These are phyloP conservation scores for Cladorrhinum sp. DNA, from an alignment of 2,329 filamentous ascomycete species.

Conservation along the genomic window DNA sequence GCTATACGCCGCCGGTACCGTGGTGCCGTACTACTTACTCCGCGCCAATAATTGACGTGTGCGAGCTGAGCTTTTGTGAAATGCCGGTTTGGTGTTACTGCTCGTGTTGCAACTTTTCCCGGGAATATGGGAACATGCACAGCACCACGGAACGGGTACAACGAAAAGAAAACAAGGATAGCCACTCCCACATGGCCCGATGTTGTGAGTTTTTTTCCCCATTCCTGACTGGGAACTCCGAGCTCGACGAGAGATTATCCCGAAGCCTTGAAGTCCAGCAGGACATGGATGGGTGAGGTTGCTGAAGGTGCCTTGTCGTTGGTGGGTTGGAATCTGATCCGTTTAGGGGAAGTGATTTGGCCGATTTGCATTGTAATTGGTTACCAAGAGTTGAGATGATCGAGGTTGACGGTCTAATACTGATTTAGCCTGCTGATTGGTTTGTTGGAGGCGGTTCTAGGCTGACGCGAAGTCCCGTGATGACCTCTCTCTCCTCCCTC, in stretches of 20 bases:
- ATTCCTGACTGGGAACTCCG: background rate
- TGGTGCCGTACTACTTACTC: too few relatives aligned
- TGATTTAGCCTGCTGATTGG: background rate
- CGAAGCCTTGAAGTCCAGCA: background rate
- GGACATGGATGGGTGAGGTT: background rate
- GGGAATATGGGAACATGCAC: too few relatives aligned
- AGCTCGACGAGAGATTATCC: background rate
- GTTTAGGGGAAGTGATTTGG: too few relatives aligned
- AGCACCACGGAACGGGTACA: background rate
- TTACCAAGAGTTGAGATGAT: background rate
- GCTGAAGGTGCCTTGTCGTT: background rate
- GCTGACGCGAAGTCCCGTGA: constrained; percentile 3
- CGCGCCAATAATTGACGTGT: too few relatives aligned
- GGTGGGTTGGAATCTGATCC: background rate
- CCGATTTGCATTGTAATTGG: too few relatives aligned
- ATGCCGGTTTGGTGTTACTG: background rate
- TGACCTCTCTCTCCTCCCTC: constrained; percentile 1
- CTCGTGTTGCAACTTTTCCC: too few relatives aligned
- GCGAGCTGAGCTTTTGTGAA: background rate
- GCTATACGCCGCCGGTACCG: too few relatives aligned
- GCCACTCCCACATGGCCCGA: background rate
- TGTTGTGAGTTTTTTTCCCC: background rate
- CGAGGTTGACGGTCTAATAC: too few relatives aligned
- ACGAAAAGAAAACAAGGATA: background rate
- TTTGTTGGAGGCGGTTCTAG: background rate